Conservation (phyloP, 768 basidiomycete species). For the Baorangia bicolor region DNA sequence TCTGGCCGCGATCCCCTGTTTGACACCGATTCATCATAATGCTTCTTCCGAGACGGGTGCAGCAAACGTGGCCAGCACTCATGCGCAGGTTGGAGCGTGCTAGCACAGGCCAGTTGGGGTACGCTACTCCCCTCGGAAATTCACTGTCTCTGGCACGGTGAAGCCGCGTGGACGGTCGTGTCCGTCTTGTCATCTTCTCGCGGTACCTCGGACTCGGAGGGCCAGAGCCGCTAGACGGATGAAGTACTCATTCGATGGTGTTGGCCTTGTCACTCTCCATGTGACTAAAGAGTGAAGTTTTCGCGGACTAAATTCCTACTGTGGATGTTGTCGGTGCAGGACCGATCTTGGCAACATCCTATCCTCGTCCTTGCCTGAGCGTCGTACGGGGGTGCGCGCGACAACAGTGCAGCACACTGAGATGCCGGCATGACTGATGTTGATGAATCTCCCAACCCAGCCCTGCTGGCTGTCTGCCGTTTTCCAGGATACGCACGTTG, state of each 20-base stretch:
- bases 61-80: not conserved
- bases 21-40: not conserved
- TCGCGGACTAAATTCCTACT: no score
- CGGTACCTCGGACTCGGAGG: not conserved
- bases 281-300: no score
- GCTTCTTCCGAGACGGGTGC: not conserved
- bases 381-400: no score
- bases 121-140: not conserved
- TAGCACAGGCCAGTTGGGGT: not conserved
- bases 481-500: no score
- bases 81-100: not conserved
- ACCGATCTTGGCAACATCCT: no score
- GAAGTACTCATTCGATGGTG: not conserved
- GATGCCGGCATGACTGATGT: no score
- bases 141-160: not conserved
- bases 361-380: no score
- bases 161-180: not conserved
- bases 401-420: no score
- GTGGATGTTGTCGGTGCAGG: no score
- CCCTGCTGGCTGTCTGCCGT: no score
- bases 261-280: not conserved
- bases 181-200: not conserved
- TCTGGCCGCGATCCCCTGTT: not conserved
- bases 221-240: no score
- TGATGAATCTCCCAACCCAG: no score